Evolutionary conservation across 805 yeast species (phyloP).

Genomic region (Zygosaccharomyces rouxii): DNA sequence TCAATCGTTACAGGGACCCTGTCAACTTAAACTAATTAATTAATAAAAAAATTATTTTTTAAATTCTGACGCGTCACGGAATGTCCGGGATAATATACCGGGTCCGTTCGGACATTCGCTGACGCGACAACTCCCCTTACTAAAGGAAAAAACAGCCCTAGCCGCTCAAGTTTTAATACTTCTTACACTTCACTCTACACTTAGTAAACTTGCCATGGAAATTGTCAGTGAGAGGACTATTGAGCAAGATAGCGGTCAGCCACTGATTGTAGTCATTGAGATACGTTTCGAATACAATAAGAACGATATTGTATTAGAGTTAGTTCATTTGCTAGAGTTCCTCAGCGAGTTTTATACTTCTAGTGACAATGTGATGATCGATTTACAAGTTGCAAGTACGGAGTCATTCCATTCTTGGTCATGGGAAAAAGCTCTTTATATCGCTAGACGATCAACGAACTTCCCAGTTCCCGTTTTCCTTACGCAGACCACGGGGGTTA

Average conservation of each 20-base stretch:
- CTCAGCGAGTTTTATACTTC: neutral
- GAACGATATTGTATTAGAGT: neutral
- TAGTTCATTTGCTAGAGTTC: neutral
- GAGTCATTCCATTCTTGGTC: slow-evolving; percentile 1
- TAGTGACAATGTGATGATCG: neutral
- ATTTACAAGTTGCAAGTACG: neutral
- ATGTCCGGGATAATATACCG: neutral
- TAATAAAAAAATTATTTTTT: neutral
- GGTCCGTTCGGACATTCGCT: neutral
- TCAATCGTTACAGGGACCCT: neutral
- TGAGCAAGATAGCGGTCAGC: neutral
- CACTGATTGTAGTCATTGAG: neutral
- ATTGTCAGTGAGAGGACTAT: neutral
- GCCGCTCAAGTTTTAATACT: neutral
- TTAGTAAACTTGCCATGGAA: neutral
- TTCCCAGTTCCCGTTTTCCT: slow-evolving; percentile 8
- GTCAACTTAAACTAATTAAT: neutral
- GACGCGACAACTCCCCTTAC: neutral
- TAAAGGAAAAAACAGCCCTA: neutral
- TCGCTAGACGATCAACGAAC: neutral
- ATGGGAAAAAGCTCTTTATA: slow-evolving; percentile 9
- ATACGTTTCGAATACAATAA: neutral
- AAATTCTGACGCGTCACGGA: neutral
- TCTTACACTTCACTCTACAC: neutral
- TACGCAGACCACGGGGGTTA: slow-evolving; percentile 5